These are phyloP conservation scores for Poronia punctata DNA, from an alignment of 495 filamentous ascomycete species.

Conservation along the genomic window DNA sequence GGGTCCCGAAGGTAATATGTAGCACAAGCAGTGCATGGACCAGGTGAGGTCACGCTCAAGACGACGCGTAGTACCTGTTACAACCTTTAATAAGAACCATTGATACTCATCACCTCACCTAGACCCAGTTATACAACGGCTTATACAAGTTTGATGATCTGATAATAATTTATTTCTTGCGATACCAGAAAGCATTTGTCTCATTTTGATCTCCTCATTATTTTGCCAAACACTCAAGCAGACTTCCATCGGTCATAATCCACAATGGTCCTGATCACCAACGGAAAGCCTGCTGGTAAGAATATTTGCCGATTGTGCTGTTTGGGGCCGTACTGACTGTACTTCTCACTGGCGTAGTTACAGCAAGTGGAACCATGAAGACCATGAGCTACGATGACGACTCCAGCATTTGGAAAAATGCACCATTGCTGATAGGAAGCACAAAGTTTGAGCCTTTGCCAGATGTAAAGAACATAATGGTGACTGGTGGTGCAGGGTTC, in stretches of 20 bases:
- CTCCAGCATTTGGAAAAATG: constrained; percentile 53
- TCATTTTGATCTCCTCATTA: neutral
- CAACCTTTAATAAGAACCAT: neutral
- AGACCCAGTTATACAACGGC: neutral
- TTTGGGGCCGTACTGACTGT: neutral
- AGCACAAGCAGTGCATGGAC: neutral
- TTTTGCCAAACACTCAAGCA: neutral
- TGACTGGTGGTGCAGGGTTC: constrained; percentile 66
- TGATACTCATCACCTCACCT: neutral
- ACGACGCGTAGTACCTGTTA: neutral
- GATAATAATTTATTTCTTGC: neutral
- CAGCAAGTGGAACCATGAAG: neutral
- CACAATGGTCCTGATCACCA: neutral
- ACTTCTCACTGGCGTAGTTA: neutral
- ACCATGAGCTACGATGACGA: constrained; percentile 22
- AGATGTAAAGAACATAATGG: constrained; percentile 62
- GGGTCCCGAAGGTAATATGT: neutral
- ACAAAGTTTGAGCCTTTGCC: constrained; percentile 54
- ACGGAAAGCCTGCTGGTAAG: neutral
- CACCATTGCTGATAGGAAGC: constrained; percentile 54
- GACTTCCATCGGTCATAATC: neutral
- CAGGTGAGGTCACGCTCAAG: neutral
- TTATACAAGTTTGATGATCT: neutral
- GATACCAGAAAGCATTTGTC: neutral
- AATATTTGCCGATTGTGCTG: neutral